Conservation (phyloP, 805 yeast genomes). For the Metschnikowia reukaufii region DNA sequence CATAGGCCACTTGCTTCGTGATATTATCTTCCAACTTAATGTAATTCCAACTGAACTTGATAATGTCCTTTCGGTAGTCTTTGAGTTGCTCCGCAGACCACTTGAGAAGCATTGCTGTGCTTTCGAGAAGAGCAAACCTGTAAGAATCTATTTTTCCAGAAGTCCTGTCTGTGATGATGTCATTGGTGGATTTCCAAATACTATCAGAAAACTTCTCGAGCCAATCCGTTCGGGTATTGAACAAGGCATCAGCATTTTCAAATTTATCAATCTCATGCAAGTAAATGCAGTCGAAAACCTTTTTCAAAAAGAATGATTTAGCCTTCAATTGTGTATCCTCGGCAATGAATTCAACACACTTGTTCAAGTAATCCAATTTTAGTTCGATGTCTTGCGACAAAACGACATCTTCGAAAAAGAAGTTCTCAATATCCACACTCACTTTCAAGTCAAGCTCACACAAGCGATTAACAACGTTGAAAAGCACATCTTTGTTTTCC, state of each 20-base stretch:
- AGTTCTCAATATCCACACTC: constrained; percentile 53
- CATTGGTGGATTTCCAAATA: constrained; percentile 71
- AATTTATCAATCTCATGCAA: constrained; percentile 55
- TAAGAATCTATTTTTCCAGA: constrained; percentile 73
- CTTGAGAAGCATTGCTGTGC: constrained; percentile 74
- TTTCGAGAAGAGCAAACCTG: constrained; percentile 74
- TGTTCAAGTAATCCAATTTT: constrained; percentile 52
- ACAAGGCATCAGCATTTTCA: constrained; percentile 49
- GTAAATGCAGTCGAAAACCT: constrained; percentile 64
- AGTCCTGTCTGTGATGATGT: constrained; percentile 49
- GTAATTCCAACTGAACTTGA: constrained; percentile 92
- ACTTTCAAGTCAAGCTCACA: constrained; percentile 47
- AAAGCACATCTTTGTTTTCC: constrained; percentile 28
- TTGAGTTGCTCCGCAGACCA: constrained; percentile 60
- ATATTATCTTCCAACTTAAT: constrained; percentile 85
- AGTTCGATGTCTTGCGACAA: constrained; percentile 44
- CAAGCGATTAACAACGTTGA: constrained; percentile 34
- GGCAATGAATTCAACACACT: constrained; percentile 49
- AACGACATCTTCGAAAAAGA: constrained; percentile 56
- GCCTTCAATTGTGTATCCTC: constrained; percentile 50
- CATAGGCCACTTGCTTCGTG: constrained; percentile 90
- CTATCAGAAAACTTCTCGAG: constrained; percentile 56
- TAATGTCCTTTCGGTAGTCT: constrained; percentile 74
- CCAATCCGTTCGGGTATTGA: constrained; percentile 56
- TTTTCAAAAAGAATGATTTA: constrained; percentile 54